These are phyloP conservation scores for Colletotrichum orchidophilum DNA, from an alignment of 2,329 filamentous ascomycete genomes.

Conservation along the genomic window DNA sequence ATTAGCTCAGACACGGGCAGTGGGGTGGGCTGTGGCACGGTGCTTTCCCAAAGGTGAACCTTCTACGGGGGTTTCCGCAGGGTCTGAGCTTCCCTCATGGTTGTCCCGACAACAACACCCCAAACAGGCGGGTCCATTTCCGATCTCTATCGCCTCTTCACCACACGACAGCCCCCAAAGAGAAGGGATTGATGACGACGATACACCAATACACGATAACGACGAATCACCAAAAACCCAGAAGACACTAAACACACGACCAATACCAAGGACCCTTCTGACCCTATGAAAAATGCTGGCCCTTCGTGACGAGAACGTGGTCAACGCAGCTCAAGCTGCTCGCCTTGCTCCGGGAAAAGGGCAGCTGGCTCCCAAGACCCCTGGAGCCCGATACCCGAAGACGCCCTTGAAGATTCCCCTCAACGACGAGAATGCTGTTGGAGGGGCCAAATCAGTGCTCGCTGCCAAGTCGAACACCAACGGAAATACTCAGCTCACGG, in stretches of 20 bases:
- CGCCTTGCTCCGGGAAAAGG: conserved; percentile 34
- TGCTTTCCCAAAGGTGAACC: background rate
- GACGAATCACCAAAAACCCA: background rate
- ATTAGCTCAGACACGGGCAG: conserved; percentile 28
- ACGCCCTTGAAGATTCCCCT: conserved; percentile 81
- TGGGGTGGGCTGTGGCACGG: conserved; percentile 30
- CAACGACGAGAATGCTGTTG: conserved; percentile 85
- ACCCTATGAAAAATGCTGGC: conserved; percentile 29
- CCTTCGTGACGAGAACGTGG: conserved; percentile 34
- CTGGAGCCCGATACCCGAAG: conserved; percentile 78
- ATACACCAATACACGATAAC: background rate
- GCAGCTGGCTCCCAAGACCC: conserved; percentile 77
- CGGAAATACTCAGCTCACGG: conserved; percentile 40
- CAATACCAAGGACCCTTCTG: background rate
- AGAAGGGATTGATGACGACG: background rate
- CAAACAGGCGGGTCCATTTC: conserved; percentile 24
- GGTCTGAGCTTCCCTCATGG: conserved; percentile 23
- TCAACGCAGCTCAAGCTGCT: conserved; percentile 35
- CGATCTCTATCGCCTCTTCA: conserved; percentile 7
- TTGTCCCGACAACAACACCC: conserved; percentile 28
- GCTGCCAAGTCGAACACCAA: conserved; percentile 64
- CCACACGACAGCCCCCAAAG: background rate
- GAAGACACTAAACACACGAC: background rate
- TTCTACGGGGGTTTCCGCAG: conserved; percentile 20
- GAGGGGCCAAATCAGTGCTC: conserved; percentile 66